These are phyloP conservation scores for Anthracocystis setariae DNA, from an alignment of 1,284 basidiomycete species.

Conservation along the genomic window DNA sequence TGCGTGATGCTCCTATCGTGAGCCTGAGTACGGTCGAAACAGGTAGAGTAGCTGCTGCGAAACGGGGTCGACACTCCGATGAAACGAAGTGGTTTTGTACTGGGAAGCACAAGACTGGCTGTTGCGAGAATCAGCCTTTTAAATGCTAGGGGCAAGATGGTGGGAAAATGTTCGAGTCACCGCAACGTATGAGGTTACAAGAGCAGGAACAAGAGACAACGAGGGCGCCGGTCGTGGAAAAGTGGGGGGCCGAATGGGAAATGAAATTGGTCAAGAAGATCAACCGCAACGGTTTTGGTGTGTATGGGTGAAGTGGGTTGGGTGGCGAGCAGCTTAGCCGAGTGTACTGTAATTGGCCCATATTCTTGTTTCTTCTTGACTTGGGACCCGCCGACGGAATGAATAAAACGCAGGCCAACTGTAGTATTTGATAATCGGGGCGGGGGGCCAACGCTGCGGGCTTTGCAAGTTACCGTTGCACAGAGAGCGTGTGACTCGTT, in stretches of 20 bases:
- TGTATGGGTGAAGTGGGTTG: too few species aligned
- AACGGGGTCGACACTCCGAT: background rate
- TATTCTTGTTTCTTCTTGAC: too few species aligned
- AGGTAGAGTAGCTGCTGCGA: constrained; percentile 6
- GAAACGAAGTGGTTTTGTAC: background rate
- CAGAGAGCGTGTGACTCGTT: constrained; percentile 22
- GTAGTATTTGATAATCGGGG: constrained; percentile 32
- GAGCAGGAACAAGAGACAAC: background rate
- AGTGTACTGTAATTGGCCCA: too few species aligned
- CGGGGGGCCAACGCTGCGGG: background rate
- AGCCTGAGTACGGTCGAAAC: too few species aligned
- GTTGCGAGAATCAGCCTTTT: constrained; percentile 6
- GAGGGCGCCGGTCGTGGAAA: background rate
- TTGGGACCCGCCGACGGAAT: too few species aligned
- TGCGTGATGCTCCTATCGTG: constrained; percentile 1
- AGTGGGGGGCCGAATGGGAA: background rate
- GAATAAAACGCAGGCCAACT: background rate
- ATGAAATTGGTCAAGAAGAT: background rate
- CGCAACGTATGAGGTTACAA: constrained; percentile 17
- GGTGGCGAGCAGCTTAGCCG: too few species aligned
- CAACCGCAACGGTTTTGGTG: too few species aligned
- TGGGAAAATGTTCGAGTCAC: constrained; percentile 29
- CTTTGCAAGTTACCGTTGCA: background rate
- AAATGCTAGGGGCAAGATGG: constrained; percentile 14
- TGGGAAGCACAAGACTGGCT: constrained; percentile 1